Conservation (phyloP, 768 basidiomycete genomes). For the Daedaleopsis nitida region DNA sequence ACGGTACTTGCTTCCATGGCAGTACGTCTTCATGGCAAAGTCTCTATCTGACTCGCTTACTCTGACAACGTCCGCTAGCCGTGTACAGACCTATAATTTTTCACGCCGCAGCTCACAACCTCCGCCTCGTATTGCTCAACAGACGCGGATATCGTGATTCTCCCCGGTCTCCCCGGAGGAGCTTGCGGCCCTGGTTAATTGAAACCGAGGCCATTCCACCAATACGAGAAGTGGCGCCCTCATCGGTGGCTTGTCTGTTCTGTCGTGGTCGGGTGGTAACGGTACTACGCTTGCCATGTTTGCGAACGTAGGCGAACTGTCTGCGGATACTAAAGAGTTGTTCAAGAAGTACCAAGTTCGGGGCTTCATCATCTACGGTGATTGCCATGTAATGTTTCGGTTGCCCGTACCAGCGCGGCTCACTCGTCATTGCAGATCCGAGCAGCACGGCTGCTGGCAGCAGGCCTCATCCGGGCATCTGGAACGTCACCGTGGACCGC, state of each 20-base stretch:
- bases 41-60: background rate
- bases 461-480: constrained; percentile 1
- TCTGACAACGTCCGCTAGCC: background rate
- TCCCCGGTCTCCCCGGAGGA: constrained; percentile 24
- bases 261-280: constrained; percentile 24
- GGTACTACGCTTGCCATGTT: constrained; percentile 16
- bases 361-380: constrained; percentile 21
- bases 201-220: constrained; percentile 16
- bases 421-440: constrained; percentile 1
- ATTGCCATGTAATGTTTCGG: background rate
- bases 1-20: constrained; percentile 24
- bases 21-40: constrained; percentile 11
- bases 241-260: constrained; percentile 11
- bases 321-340: constrained; percentile 13
- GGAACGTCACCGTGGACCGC: background rate
- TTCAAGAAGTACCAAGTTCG: constrained; percentile 15
- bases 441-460: constrained; percentile 2
- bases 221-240: constrained; percentile 1
- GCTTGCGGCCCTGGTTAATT: constrained; percentile 18
- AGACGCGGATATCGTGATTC: constrained; percentile 30
- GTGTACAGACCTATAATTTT: constrained; percentile 18
- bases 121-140: constrained; percentile 29
- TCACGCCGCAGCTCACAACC: constrained; percentile 18
- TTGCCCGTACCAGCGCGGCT: background rate
- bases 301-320: constrained; percentile 10